Conservation (phyloP, 1,284 basidiomycete genomes). For the Pascua guehoae region DNA sequence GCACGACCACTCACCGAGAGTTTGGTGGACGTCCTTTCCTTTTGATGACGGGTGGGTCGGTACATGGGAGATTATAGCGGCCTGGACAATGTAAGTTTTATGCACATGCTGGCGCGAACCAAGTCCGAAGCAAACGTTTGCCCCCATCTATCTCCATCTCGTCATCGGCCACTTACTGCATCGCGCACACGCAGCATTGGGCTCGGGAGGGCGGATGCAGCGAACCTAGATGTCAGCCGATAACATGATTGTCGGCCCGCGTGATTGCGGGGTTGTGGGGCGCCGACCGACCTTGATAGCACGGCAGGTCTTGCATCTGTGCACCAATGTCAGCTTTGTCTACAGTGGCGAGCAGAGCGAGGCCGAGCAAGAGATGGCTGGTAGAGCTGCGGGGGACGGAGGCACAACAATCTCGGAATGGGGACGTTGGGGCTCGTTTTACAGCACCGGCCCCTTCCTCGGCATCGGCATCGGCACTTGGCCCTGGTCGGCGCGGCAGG, state of each 20-base stretch:
- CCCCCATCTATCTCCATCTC: neutral
- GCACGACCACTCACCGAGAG: slow-evolving; percentile 8
- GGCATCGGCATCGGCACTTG: too few species aligned
- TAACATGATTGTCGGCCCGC: neutral
- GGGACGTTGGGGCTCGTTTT: neutral
- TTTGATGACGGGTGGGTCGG: slow-evolving; percentile 25
- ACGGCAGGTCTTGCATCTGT: slow-evolving; percentile 29
- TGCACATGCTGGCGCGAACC: too few species aligned
- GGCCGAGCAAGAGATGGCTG: too few species aligned
- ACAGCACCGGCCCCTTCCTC: neutral
- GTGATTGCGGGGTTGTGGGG: neutral
- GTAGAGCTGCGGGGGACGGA: neutral
- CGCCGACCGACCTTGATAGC: slow-evolving; percentile 21
- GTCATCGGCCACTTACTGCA: slow-evolving; percentile 18
- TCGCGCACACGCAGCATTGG: slow-evolving; percentile 20
- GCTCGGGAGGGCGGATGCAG: slow-evolving; percentile 21
- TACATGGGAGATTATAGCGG: slow-evolving; percentile 22
- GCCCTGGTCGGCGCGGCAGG: too few species aligned
- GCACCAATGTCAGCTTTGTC: neutral
- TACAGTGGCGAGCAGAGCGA: neutral
- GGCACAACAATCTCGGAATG: neutral
- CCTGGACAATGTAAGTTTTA: slow-evolving; percentile 5
- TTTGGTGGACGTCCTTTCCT: slow-evolving; percentile 24
- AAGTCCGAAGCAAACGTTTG: neutral
- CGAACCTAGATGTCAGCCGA: slow-evolving; percentile 19